Evolutionary conservation across 2,329 filamentous ascomycete species (phyloP).

Genomic region (Trichoderma endophyticum): DNA sequence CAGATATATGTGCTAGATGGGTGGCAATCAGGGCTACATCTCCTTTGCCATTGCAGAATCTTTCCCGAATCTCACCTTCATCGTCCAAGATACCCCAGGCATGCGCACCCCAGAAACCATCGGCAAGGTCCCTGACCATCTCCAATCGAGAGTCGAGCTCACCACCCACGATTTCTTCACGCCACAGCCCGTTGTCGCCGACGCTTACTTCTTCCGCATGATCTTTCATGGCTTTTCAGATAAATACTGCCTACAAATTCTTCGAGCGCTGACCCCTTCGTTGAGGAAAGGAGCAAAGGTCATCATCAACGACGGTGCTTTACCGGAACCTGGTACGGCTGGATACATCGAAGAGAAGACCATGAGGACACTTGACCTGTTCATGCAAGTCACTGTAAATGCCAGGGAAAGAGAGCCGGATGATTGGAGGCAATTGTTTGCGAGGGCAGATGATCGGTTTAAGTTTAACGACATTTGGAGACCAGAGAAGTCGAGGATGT

Average conservation of each 20-base stretch:
- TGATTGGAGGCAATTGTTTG: conserved; percentile 16
- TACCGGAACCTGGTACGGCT: conserved; percentile 24
- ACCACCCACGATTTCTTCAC: conserved; percentile 31
- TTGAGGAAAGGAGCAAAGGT: conserved; percentile 28
- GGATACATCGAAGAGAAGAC: conserved; percentile 15
- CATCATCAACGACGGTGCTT: conserved; percentile 27
- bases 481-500: conserved; percentile 22
- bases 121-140: conserved; percentile 22
- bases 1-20: not conserved
- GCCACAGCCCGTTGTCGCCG: conserved; percentile 26
- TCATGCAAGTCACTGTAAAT: conserved; percentile 21
- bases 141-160: conserved; percentile 24
- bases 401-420: conserved; percentile 18
- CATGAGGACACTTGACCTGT: conserved; percentile 17
- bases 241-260: conserved; percentile 32
- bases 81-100: conserved; percentile 25
- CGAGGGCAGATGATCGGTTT: conserved; percentile 15
- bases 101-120: conserved; percentile 24
- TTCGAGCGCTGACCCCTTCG: conserved; percentile 31
- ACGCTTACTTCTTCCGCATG: conserved; percentile 32
- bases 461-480: conserved; percentile 19
- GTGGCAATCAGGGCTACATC: conserved; percentile 19
- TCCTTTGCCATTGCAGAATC: conserved; percentile 18
- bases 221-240: conserved; percentile 36
- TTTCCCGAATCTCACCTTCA: conserved; percentile 16